Evolutionary conservation across 1,284 basidiomycete genomes (phyloP).

Genomic region (Papiliotrema laurentii): DNA sequence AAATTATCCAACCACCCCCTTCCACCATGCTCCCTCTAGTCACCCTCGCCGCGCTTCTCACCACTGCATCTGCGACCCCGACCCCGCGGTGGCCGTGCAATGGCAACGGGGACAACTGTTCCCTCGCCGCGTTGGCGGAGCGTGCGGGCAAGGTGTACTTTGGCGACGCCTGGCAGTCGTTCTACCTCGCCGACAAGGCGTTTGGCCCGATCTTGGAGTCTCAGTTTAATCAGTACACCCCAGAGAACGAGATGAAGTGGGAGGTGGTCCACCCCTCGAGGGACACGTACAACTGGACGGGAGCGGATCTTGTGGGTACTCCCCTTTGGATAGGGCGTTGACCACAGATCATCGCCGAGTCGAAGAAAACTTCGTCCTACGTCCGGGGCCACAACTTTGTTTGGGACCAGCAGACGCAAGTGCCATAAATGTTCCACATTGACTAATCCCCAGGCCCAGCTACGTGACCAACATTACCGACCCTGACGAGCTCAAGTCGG

Average conservation of each 20-base stretch:
- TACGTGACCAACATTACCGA: conserved; percentile 36
- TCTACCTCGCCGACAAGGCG: conserved; percentile 20
- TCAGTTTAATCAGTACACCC: conserved; percentile 31
- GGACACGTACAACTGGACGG: conserved; percentile 33
- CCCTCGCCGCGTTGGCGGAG: conserved; percentile 9
- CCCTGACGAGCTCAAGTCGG: conserved; percentile 20
- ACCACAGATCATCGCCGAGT: conserved; percentile 24
- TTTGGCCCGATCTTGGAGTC: conserved; percentile 19
- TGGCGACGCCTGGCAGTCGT: conserved; percentile 25
- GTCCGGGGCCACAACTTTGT: conserved; percentile 32
- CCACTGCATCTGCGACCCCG: too few species aligned
- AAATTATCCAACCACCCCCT: too few species aligned
- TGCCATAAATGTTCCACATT: neutral
- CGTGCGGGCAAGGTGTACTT: conserved; percentile 20
- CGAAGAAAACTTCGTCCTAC: conserved; percentile 23
- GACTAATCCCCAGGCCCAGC: conserved; percentile 12
- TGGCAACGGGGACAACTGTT: conserved; percentile 5
- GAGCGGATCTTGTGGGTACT: conserved; percentile 22
- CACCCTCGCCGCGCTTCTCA: too few species aligned
- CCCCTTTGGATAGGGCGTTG: neutral
- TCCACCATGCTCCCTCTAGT: too few species aligned
- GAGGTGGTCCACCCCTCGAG: conserved; percentile 28
- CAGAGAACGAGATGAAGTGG: conserved; percentile 39
- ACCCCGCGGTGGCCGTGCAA: too few species aligned
- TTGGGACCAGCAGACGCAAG: conserved; percentile 28